Base-by-base conservation (phyloP, 768 basidiomycete genomes). In the Tubosaeta sp. region DNA sequence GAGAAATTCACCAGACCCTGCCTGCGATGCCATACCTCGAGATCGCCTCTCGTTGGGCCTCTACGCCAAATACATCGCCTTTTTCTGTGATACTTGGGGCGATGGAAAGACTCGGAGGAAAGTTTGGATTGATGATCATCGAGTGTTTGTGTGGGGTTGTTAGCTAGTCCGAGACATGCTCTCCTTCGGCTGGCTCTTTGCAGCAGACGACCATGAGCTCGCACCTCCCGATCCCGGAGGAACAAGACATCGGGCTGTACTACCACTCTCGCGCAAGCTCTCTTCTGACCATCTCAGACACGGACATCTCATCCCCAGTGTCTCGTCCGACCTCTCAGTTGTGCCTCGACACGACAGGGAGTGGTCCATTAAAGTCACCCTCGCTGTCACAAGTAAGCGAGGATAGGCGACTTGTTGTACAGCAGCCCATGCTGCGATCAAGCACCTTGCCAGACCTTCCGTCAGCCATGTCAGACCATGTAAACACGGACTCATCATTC, bases 11-110 rank as follows among this genome's bases (percentile, higher is more conserved):
- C 91, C 90, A 93, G 42, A 94, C 82, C 67, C 87, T 76, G 29
- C 90, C 88, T 8, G 90, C 91, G 49, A 94, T 93, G 5, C 90
- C 90, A 63, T 86, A 91, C 57, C 71, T 72, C 14, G 73, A 68
- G 48, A 93, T 93, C 6, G 86, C 81, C 14, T 73, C 65, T 50
- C 71, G 70, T 65, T 87, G 87, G 40, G 68, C 70, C 42, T 56
- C 58, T 19, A 55, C 52, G 24, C 68, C 64, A 31, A 77, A 73
- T 0, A 45, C 4, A 21, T 43, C 21, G 10, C 36, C 35, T n/a
- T 44, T 53, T 0, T 35, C 27, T 3, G 16, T 24, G 16, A 25
- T 19, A 6, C 60, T 67, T 4, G 76, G 75, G 9, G 56, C 54
- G 55, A 78, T 78, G 31, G 70, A 64, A 21, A 79, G 70, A 48